Base-by-base conservation (phyloP, 371 early-diverging fungal species). In the Mucor indicus region DNA sequence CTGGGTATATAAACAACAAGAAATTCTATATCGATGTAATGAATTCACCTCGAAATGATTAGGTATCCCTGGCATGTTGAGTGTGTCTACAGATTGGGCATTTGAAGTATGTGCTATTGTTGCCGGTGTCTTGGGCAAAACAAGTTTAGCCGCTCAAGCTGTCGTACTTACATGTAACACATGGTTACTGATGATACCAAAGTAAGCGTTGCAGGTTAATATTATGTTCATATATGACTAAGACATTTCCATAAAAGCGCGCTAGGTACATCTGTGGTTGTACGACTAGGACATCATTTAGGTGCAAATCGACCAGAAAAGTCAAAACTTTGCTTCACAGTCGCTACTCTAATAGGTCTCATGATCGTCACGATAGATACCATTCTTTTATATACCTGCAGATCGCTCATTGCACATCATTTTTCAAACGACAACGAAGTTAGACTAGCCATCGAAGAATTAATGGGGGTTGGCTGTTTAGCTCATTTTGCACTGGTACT, bases 391-490 rank as follows among this genome's bases (percentile, higher is more conserved):
- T 69, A 48, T 32, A 5, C 25, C 5, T 44, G 55, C 24, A 49
- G 61, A 25, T 36, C 45, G 8, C 32, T 38, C 23, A 67, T 69
- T 30, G 61, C 70, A 1, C 39, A 60, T 47, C 50, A 62, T 37
- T 68, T 80, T 50, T 69, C 74, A 10, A 71, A 67, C 0, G 82
- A 82, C 41, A 55, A 66, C 41, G 55, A 53, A 11, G 88, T 89
- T 1, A 50, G 56, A 23, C 49, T 37, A 21, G 63, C 62, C 15
- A 58, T 60, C 2, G 48, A 51, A 36, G 87, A 87, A 25, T 54
- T 90, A 12, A 63, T 87, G 49, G 85, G 83, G 6, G 81, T 89
- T 37, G 92, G 86, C 30, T 85, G 89, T 38, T 64, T 87, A 16
- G 83, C 85, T 36, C 91, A 91, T 33, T 67, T 89, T 57, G 83